Evolutionary conservation across 148 eudicot genomes (phyloP), one percentile per base, ranked within the genome.

Genomic region (Rhododendron ovatum): DNA sequence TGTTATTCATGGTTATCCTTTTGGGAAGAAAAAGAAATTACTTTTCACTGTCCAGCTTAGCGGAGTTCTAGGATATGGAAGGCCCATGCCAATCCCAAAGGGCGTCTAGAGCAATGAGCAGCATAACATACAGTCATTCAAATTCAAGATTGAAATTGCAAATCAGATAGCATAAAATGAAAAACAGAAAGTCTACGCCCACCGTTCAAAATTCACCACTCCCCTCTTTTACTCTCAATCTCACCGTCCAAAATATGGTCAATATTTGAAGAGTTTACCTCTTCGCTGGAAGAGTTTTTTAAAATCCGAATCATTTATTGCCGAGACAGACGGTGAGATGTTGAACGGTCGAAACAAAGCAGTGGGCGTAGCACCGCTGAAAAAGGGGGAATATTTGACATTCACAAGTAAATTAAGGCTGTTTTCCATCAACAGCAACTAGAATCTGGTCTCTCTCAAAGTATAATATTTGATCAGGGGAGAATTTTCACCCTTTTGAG

Each of bases 221-320:
- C 8, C 1, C 0, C 1, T 41, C 8, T 0, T 5, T 1, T 41
- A 7, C 1, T 41, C 45, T 41, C 45, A 41, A 41, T 41, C 0
- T 41, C 1, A 41, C 43, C 0, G 8, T 41, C 1, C 7, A 41
- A 41, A 6, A 41, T 7, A 41, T 0, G 1, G 45, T 41, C 0
- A 7, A 41, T 0, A 41, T 41, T 41, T 41, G 45, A 41, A 41
- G 45, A 41, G 43, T 41, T 41, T 41, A 6, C 7, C 45, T 41
- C 8, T 41, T 41, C 45, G 8, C 1, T 41, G 7, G 7, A 41
- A 41, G 45, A 41, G 45, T 41, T 41, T 41, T 6, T 41, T 41
- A 41, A 41, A 41, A 41, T 41, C 7, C 45, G 1, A 7, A 41
- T 7, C 1, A 41, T 41, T 41, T 0, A 41, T 41, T 41, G 7